Evolutionary conservation across 2,329 filamentous ascomycete genomes (phyloP).

Genomic region (Tolypocladium endophyticum): DNA sequence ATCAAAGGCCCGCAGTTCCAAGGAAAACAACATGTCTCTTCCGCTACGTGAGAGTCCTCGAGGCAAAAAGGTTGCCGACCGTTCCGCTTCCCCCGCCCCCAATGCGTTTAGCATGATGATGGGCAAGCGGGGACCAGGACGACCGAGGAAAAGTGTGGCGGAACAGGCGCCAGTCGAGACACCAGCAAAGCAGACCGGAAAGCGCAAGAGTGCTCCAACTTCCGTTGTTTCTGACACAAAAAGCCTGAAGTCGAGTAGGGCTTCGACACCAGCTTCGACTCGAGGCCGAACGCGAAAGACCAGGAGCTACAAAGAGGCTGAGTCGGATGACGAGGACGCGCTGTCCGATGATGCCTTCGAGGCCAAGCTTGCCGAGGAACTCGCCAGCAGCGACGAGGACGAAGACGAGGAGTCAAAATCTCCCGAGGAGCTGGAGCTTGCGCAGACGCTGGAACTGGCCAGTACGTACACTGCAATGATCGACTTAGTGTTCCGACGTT

Average conservation of each 20-base stretch:
- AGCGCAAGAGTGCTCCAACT: slow-evolving; percentile 21
- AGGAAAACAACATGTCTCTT: slow-evolving; percentile 15
- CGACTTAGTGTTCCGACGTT: slow-evolving; percentile 12
- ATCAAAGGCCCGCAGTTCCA: slow-evolving; percentile 5
- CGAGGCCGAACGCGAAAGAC: slow-evolving; percentile 41
- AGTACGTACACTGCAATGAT: slow-evolving; percentile 38
- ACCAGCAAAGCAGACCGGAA: slow-evolving; percentile 13
- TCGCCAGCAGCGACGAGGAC: slow-evolving; percentile 30
- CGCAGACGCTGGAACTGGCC: slow-evolving; percentile 62
- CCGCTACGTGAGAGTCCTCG: slow-evolving; percentile 26
- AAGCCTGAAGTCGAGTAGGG: slow-evolving; percentile 62
- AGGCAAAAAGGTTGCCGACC: slow-evolving; percentile 15
- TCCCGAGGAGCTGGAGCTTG: slow-evolving; percentile 52
- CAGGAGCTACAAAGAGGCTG: slow-evolving; percentile 37
- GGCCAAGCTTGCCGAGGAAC: slow-evolving; percentile 57
- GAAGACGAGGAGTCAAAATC: slow-evolving; percentile 23
- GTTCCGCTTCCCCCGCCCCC: slow-evolving; percentile 5
- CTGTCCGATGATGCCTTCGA: slow-evolving; percentile 81
- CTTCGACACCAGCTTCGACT: slow-evolving; percentile 58
- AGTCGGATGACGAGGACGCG: neutral
- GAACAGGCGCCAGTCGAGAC: slow-evolving; percentile 5
- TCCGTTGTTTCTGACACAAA: slow-evolving; percentile 40
- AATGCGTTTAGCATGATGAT: slow-evolving; percentile 48
- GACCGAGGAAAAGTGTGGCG: slow-evolving; percentile 15
- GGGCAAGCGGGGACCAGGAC: slow-evolving; percentile 24